A percentile compares a stretch with the other conserved stretches of the same genome.
Evolutionary conservation across 768 basidiomycete species (phyloP).

Genomic region (Mycena sanguinolenta): DNA sequence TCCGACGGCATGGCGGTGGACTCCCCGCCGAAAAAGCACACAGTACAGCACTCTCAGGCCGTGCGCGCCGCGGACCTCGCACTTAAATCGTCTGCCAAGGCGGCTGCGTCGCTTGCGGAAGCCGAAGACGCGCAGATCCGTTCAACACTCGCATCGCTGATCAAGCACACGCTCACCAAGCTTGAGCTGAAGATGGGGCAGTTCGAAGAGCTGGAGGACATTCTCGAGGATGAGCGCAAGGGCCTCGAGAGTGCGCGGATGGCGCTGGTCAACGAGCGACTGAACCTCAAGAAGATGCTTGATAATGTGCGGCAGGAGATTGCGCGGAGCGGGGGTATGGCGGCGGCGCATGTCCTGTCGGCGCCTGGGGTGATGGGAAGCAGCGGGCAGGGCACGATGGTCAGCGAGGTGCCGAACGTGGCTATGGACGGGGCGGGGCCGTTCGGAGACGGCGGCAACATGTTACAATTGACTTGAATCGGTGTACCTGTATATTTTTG

Average conservation of each 20-base stretch:
- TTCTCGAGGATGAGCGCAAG: slow-evolving; percentile 91
- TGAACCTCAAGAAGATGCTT: slow-evolving; percentile 77
- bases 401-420: slow-evolving; percentile 64
- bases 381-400: slow-evolving; percentile 71
- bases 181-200: slow-evolving; percentile 95
- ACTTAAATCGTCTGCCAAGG: slow-evolving; percentile 89
- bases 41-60: slow-evolving; percentile 79
- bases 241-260: slow-evolving; percentile 86
- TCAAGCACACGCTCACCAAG: slow-evolving; percentile 88
- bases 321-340: slow-evolving; percentile 61
- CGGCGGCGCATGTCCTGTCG: slow-evolving; percentile 47
- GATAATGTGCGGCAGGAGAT: slow-evolving; percentile 78
- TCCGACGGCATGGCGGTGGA: slow-evolving; percentile 66
- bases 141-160: slow-evolving; percentile 82
- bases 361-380: slow-evolving; percentile 62
- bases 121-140: slow-evolving; percentile 89
- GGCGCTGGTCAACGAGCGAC: slow-evolving; percentile 83
- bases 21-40: slow-evolving; percentile 51
- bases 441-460: slow-evolving; percentile 61
- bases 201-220: slow-evolving; percentile 94
- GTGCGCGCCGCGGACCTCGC: slow-evolving; percentile 89
- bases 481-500: too few species aligned
- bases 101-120: slow-evolving; percentile 83
- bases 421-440: slow-evolving; percentile 68
- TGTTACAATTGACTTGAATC: slow-evolving; percentile 61